Base-by-base conservation (phyloP, 2,329 filamentous ascomycete species). In the Fusarium secorum region DNA sequence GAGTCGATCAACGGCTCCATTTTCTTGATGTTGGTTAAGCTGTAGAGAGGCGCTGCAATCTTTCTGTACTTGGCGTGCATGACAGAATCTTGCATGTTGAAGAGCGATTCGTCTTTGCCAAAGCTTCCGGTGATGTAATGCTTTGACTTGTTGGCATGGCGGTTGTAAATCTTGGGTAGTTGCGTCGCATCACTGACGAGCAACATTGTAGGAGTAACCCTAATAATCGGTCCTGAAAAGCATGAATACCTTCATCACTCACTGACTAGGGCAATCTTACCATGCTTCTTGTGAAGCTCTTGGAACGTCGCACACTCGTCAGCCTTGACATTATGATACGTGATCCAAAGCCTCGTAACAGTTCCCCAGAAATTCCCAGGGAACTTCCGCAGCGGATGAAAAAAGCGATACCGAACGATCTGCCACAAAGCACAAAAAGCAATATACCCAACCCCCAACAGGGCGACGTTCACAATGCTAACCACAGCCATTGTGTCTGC, bases 91-190 rank as follows among this genome's bases (percentile, higher is more conserved):
- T 85, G 85, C 83, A 88, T 88, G 62, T 89, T 88, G 77, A 90
- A 88, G 10, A 89, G 71, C 3, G 82, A 84, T 64, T 89, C 87
- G 8, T 81, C 83, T 60, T 86, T 83, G 20, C 87, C 87, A 69
- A 89, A 88, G 28, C 82, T 85, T 24, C 87, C 87, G 0, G 86
- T 86, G 63, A 89, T 86, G 74, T 89, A 90, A 76, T 88, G 85
- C 52, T 86, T 82, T 2, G 85, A 86, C 74, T 90, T 90, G 77
- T 87, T 82, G 9, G 84, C 86, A 67, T 85, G 80, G 26, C 86
- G 84, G 56, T 83, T 81, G 78, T 89, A 90, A 30, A 90, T 84
- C 18, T 83, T 81, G 0, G 87, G 87, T 4, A 90, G 81, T 73
- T 86, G 85, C 3, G 81, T 84, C 0, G 87, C 83, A 17, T 77